Base-by-base conservation (phyloP, 495 filamentous ascomycete species). In the Corynascus novoguineensis region DNA sequence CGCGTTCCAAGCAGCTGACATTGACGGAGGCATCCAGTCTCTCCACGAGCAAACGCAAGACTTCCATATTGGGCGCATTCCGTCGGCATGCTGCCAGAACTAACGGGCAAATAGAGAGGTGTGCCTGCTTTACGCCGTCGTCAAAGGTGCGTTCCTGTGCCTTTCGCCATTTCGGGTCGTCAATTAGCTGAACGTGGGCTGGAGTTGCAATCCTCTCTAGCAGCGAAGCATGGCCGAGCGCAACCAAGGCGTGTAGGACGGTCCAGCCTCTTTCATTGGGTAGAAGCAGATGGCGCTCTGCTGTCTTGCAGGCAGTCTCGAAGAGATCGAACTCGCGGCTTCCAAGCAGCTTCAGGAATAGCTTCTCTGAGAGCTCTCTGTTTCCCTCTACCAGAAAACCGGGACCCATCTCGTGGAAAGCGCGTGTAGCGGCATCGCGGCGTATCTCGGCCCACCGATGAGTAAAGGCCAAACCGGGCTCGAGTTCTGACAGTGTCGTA, bases 21-120 rank as follows among this genome's bases (percentile, higher is more conserved):
- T 78, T 63, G 2, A 71, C 72, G 24, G 49, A 52, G 5, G 46
- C 60, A 60, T 51, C 42, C 64, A 71, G 1, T 25, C 60, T 67
- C 40, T 78, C 72, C 10, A 78, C 72, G 4, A 80, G 61, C 7
- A 76, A 44, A 38, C 68, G 63, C 22, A 78, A 60, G 0, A 77
- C 57, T 1, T 75, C 68, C 47, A 78, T 62, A 57, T 77, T 80
- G 0, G 77, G 73, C 2, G 72, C 57, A 0, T 60, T 52, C 21
- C 71, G 64, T 21, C 63, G 46, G 8, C 60, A 64, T 17, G 71
- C 70, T n/a, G 50, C 53, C 7, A 73, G 55, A 15, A 78, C 60
- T 34, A 60, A 64, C 0, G 70, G 69, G 3, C 31, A 47, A 17
- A 68, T 47, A n/a, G 49, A n/a, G 17, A 12, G 12, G 5, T 46